These are phyloP conservation scores for Rosa multiflora DNA, from an alignment of 306 rosid species.

Conservation along the genomic window DNA sequence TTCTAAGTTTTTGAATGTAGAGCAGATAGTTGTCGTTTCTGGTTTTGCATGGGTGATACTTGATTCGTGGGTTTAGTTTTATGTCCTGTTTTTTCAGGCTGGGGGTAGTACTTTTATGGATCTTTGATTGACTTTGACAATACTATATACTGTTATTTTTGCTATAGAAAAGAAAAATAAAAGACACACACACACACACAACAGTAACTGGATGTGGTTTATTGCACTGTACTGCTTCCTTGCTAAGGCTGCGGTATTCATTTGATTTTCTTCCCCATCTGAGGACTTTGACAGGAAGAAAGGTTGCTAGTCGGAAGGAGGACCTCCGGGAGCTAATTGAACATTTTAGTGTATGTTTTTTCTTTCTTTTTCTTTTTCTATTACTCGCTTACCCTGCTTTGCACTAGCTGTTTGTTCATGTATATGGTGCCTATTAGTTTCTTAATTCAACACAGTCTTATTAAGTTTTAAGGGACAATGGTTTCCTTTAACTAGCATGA, in stretches of 20 bases:
- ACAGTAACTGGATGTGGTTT: background rate
- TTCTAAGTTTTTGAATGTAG: background rate
- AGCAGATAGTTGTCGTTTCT: background rate
- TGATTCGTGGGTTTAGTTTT: background rate
- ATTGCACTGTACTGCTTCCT: background rate
- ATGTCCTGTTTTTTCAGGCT: background rate
- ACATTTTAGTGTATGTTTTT: constrained; percentile 77
- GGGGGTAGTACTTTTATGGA: background rate
- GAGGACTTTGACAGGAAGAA: constrained; percentile 65
- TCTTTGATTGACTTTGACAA: background rate
- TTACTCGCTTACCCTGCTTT: background rate
- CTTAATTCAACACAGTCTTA: background rate
- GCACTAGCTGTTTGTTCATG: constrained; percentile 2
- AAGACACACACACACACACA: background rate
- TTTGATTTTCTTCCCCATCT: constrained; percentile 27
- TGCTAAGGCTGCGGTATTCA: constrained; percentile 21
- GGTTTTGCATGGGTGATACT: background rate
- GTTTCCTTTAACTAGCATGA: background rate
- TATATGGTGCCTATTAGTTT: background rate
- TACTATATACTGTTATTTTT: background rate
- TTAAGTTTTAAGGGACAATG: background rate
- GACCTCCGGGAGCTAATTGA: constrained; percentile 86
- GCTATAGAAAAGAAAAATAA: background rate
- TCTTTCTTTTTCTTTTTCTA: constrained; percentile 13
- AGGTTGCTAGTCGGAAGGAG: constrained; percentile 54